Evolutionary conservation across 2,329 filamentous ascomycete species (phyloP).

Genomic region (Fusarium gaditjirri): DNA sequence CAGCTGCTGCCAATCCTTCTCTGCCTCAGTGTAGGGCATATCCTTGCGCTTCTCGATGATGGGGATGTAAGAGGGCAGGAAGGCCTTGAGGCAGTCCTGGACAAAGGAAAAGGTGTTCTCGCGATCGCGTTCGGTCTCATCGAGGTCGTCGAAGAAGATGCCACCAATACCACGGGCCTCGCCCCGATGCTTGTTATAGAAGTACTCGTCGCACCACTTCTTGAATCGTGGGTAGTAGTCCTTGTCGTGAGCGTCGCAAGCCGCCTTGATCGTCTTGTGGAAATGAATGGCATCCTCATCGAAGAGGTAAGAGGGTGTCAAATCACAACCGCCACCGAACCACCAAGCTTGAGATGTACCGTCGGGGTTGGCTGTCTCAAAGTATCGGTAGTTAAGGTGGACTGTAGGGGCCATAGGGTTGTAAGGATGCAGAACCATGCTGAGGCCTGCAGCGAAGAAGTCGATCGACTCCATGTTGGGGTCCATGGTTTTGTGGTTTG

Average conservation of each 20-base stretch:
- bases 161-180: slow-evolving; percentile 91
- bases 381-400: slow-evolving; percentile 98
- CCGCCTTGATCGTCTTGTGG: slow-evolving; percentile 90
- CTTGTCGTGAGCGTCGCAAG: slow-evolving; percentile 93
- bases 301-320: slow-evolving; percentile 94
- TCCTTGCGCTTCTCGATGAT: slow-evolving; percentile 90
- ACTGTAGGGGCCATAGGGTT: slow-evolving; percentile 99
- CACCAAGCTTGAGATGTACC: slow-evolving; percentile 91
- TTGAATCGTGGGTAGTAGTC: slow-evolving; percentile 95
- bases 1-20: slow-evolving; percentile 98
- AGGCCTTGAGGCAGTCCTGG: slow-evolving; percentile 84
- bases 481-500: slow-evolving; percentile 90
- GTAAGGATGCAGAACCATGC: slow-evolving; percentile 89
- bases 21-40: slow-evolving; percentile 85
- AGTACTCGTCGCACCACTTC: slow-evolving; percentile 98
- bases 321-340: slow-evolving; percentile 95
- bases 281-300: slow-evolving; percentile 98
- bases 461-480: slow-evolving; percentile 82
- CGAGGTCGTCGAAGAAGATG: slow-evolving; percentile 98
- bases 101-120: slow-evolving; percentile 92
- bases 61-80: slow-evolving; percentile 89
- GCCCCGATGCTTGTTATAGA: slow-evolving; percentile 89
- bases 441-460: slow-evolving; percentile 95
- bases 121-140: slow-evolving; percentile 84
- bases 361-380: slow-evolving; percentile 90